Evolutionary conservation across 805 yeast species (phyloP), one percentile per base, ranked within the genome.

Genomic region (Candida boidinii): DNA sequence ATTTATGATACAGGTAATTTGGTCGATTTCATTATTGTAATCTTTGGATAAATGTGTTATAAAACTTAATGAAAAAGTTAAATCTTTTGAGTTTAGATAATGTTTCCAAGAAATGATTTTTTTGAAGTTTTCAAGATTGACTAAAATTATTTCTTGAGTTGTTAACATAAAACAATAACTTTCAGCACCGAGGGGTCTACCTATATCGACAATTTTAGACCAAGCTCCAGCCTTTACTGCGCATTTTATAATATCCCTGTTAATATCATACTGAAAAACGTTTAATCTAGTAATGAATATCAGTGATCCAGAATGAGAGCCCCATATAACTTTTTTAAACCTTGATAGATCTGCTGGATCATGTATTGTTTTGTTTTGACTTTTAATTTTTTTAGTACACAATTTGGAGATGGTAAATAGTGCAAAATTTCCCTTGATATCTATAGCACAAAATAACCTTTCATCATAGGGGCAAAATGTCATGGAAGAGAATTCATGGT

Each of bases 101-200:
- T 86, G 95, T 39, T 77, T 79, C 88, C 94, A 82, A 0, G 88
- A 70, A 1, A 85, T 45, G 2, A 72, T 38, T 36, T 81, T 63
- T 20, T 55, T 55, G n/a, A 73, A 47, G 10, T 42, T 34, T 13
- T 49, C 49, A 3, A 43, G 29, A 10, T 60, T 60, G 14, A 79
- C 43, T 65, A 87, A 58, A 0, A 74, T 66, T 7, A 87, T 32
- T 44, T 82, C 88, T 36, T 68, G 71, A 1, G 86, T 68, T 0
- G 94, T 83, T 18, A 86, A 54, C 5, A 82, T 44, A 26, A 80
- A 65, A 4, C 68, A 56, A 37, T 64, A 59, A 3, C 56, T 42
- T 7, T 51, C 62, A 25, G 47, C 47, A 4, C 31, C 26, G 10
- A 37, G 34, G 10, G 60, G 50, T 27, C 50, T 49, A 15, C 37